Evolutionary conservation across 1,139 yeast genomes (phyloP).

Genomic region (Scheffersomyces lignicola): DNA sequence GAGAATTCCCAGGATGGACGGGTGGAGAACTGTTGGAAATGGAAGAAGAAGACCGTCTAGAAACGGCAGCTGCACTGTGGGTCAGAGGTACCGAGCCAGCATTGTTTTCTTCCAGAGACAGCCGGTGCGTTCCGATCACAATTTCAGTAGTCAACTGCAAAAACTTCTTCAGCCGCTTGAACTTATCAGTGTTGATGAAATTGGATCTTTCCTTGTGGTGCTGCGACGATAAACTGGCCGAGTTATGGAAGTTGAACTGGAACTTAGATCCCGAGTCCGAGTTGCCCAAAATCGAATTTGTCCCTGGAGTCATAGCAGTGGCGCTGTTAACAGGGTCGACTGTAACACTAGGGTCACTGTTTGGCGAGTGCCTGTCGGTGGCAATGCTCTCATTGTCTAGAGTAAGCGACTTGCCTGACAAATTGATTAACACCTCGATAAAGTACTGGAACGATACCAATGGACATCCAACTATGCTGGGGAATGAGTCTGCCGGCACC

Average conservation of each 20-base stretch:
- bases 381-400: conserved; percentile 31
- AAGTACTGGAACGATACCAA: conserved; percentile 82
- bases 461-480: conserved; percentile 75
- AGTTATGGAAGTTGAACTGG: conserved; percentile 28
- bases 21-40: conserved; percentile 17
- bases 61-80: conserved; percentile 13
- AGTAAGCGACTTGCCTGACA: conserved; percentile 45
- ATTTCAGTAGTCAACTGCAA: conserved; percentile 78
- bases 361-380: conserved; percentile 11
- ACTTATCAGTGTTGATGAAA: conserved; percentile 74
- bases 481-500: conserved; percentile 84
- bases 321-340: conserved; percentile 13
- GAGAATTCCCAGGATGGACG: conserved; percentile 1
- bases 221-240: conserved; percentile 14
- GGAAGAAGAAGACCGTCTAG: conserved; percentile 23
- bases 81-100: conserved; percentile 1
- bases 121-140: conserved; percentile 73
- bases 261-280: conserved; percentile 24
- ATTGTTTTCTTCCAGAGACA: conserved; percentile 16
- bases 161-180: conserved; percentile 73
- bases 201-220: conserved; percentile 39
- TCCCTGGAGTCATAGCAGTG: conserved; percentile 7
- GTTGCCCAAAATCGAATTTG: not conserved
- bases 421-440: conserved; percentile 75
- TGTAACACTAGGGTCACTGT: conserved; percentile 9